Base-by-base conservation (phyloP, 1,284 basidiomycete genomes). In the Fomitiporia mediterranea region DNA sequence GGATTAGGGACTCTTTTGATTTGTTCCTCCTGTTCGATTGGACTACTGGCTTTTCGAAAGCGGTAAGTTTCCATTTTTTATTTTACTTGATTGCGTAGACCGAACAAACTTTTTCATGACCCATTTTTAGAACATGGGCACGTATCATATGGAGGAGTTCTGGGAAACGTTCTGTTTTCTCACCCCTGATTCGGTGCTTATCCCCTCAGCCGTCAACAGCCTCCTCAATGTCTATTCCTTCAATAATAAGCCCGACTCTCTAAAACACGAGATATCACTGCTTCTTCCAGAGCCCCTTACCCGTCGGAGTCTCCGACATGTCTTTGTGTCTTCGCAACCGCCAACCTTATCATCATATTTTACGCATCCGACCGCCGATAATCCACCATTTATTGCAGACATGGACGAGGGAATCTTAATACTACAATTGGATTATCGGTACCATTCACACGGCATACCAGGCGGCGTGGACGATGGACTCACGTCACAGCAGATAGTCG, bases 161-260 rank as follows among this genome's bases (percentile, higher is more conserved):
- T 58, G 57, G 57, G 46, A 58, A 37, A 34, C 57, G 30, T 54
- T 58, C 28, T 58, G 57, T 35, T 58, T 58, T 51, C 6, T 58
- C 23, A 46, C 53, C 4, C 6, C n/a, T 9, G 48, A 55, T 47
- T 54, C 57, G 40, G 38, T 58, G 15, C 46, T 58, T 30, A 30
- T 58, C 11, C 53, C 57, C 13, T 46, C 55, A 38, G 11, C 57
- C 25, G 21, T n/a, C n/a, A 27, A 39, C 9, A 53, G 53, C 35
- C 9, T 34, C 3, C 46, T 58, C 13, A 55, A 55, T 28, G 19
- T 58, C n/a, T 58, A 23, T 21, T 42, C 38, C 40, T 58, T 58
- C 47, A 34, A 50, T n/a, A 46, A 49, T 21, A 39, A 15, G n/a
- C 30, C 40, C 13, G 40, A 51, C 19, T 57, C 55, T 19, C 34